Evolutionary conservation across 129 eudicot genomes (phyloP).

Genomic region (Helianthus annuus): DNA sequence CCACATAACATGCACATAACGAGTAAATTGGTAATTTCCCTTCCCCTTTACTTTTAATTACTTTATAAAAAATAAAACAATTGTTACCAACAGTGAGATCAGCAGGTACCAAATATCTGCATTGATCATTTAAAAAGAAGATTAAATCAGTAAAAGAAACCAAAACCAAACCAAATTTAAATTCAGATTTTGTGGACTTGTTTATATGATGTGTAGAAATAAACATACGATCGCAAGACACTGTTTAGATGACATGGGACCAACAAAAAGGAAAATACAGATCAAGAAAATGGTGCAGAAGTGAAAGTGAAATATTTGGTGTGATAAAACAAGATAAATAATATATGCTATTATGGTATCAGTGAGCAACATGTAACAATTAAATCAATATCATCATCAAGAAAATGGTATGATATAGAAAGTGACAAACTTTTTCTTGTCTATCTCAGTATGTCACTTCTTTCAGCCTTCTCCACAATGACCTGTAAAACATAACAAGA

Average conservation of each 20-base stretch:
- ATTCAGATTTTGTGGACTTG: too few species aligned
- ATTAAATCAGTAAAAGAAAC: too few species aligned
- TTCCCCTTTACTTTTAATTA: too few species aligned
- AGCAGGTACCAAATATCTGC: constrained; percentile 95
- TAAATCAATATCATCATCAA: background rate
- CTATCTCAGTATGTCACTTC: constrained; percentile 84
- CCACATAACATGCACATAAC: too few species aligned
- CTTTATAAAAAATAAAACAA: too few species aligned
- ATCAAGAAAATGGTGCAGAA: background rate
- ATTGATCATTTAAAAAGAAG: constrained; percentile 1
- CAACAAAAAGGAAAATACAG: background rate
- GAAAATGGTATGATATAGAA: background rate
- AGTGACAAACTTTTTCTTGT: constrained; percentile 81
- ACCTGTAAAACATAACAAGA: constrained; percentile 49
- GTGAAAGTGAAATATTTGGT: background rate
- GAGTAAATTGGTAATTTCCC: too few species aligned
- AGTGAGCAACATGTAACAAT: background rate
- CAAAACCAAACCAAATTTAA: too few species aligned
- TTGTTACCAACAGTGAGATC: constrained; percentile 89
- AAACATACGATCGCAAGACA: background rate
- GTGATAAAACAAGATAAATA: background rate
- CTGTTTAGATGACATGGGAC: background rate
- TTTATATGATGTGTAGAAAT: background rate
- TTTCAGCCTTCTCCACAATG: constrained; percentile 91
- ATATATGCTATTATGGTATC: background rate